A percentile compares a stretch with the other conserved stretches of the same genome.
These are phyloP conservation scores for Condylostoma magnum DNA, from an alignment of 169 alveolate genomes.

Conservation along the genomic window DNA sequence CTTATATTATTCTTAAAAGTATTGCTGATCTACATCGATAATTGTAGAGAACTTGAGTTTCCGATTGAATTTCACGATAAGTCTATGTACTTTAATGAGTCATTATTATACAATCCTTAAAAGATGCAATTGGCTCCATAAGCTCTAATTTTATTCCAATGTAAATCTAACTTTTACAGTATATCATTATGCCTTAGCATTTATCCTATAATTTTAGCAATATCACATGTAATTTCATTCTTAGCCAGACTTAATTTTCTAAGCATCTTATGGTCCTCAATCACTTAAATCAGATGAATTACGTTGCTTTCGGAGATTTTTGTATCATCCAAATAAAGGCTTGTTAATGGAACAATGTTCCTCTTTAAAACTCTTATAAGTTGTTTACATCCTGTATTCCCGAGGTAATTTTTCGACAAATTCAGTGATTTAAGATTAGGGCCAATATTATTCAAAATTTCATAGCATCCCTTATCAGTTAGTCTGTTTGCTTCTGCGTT, in stretches of 20 bases:
- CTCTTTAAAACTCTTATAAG: neutral
- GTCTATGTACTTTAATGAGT: constrained; percentile 47
- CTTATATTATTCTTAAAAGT: constrained; percentile 39
- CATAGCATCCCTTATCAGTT: too few relatives aligned
- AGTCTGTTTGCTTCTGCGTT: too few relatives aligned
- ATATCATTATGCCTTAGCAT: neutral
- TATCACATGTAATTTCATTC: neutral
- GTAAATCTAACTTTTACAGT: neutral
- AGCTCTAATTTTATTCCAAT: constrained; percentile 56
- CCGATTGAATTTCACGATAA: constrained; percentile 64
- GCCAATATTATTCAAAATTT: too few relatives aligned
- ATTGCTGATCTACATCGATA: constrained; percentile 21
- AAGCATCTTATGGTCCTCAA: constrained; percentile 14
- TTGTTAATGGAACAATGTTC: neutral
- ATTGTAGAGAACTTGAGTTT: constrained; percentile 17
- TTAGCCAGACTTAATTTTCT: constrained; percentile 11
- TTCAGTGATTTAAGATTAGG: neutral
- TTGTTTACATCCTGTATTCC: neutral
- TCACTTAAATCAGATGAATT: neutral
- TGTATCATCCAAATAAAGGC: constrained; percentile 1
- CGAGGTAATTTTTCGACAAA: constrained; percentile 21
- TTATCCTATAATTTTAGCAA: neutral
- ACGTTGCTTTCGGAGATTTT: neutral
- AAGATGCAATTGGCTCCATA: constrained; percentile 41
- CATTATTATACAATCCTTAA: constrained; percentile 19